Conservation (phyloP, 129 eudicot species). For the Arctium minus region DNA sequence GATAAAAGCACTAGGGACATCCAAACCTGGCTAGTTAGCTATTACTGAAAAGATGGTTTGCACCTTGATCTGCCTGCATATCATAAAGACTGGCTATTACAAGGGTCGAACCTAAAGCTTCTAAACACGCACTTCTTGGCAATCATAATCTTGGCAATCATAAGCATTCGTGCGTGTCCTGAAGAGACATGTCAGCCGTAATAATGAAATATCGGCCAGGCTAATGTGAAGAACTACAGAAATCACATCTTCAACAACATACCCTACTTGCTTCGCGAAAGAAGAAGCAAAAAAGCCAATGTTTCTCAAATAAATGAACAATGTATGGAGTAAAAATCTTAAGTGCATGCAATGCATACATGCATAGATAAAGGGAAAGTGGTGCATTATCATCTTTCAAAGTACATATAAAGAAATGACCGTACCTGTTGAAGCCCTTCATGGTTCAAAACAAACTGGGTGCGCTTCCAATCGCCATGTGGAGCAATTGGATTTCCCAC, state of each 20-base stretch:
- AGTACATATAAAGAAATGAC: background rate
- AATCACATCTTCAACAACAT: background rate
- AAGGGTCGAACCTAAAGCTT: too few relatives aligned
- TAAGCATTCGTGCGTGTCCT: too few relatives aligned
- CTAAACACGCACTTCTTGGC: too few relatives aligned
- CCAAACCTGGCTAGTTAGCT: too few relatives aligned
- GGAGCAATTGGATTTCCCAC: conserved; percentile 73
- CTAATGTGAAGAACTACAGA: background rate
- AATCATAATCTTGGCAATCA: too few relatives aligned
- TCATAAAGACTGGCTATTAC: too few relatives aligned
- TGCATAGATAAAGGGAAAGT: background rate
- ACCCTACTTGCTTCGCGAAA: background rate
- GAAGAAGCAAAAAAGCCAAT: background rate
- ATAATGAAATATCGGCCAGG: too few relatives aligned
- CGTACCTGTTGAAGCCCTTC: conserved; percentile 88
- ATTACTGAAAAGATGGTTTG: too few relatives aligned
- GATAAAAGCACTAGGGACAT: too few relatives aligned
- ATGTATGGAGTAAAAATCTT: background rate
- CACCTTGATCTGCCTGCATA: too few relatives aligned
- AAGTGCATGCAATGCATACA: background rate
- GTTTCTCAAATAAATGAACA: background rate
- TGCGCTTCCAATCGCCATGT: conserved; percentile 87
- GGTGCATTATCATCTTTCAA: background rate
- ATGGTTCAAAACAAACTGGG: conserved; percentile 81
- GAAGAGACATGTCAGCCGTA: too few relatives aligned